These are phyloP conservation scores for Rhizopus arrhizus DNA, from an alignment of 371 early-diverging fungal species.

Conservation along the genomic window DNA sequence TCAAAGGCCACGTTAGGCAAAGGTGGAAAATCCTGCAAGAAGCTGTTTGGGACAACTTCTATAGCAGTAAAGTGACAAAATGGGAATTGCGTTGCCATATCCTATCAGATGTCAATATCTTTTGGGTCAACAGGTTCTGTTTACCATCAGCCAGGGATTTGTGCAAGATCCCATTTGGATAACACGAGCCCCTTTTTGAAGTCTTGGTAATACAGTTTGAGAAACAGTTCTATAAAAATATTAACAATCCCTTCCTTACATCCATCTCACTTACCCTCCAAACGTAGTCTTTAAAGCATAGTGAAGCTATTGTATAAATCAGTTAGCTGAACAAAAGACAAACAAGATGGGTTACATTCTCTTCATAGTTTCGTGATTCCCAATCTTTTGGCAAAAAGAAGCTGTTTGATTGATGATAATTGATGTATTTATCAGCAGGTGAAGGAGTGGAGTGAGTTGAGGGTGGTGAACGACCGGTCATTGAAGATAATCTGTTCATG, in stretches of 20 bases:
- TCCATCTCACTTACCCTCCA: constrained; percentile 17
- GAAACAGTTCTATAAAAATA: constrained; percentile 21
- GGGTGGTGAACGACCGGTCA: not conserved
- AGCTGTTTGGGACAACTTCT: constrained; percentile 15
- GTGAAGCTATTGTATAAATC: constrained; percentile 21
- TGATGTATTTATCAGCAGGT: not conserved
- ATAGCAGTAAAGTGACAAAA: constrained; percentile 36
- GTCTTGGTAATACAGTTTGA: constrained; percentile 20
- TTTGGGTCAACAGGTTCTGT: not conserved
- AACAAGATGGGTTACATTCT: constrained; percentile 18
- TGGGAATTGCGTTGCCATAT: constrained; percentile 44
- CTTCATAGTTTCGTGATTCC: constrained; percentile 21
- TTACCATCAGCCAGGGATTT: constrained; percentile 30
- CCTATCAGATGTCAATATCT: constrained; percentile 20
- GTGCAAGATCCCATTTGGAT: constrained; percentile 26
- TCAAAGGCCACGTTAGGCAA: constrained; percentile 34
- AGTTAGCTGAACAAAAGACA: not conserved
- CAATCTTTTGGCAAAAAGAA: constrained; percentile 30
- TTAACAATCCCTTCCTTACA: not conserved
- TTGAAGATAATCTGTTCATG: not conserved
- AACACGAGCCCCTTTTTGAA: constrained; percentile 27
- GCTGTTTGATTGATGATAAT: constrained; percentile 18
- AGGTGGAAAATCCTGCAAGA: constrained; percentile 22
- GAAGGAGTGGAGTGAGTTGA: not conserved
- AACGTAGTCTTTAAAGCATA: constrained; percentile 22